phyloP scores from a whole-genome alignment of 73 alveolate species.

The Tetrahymena thermophila region DNA sequence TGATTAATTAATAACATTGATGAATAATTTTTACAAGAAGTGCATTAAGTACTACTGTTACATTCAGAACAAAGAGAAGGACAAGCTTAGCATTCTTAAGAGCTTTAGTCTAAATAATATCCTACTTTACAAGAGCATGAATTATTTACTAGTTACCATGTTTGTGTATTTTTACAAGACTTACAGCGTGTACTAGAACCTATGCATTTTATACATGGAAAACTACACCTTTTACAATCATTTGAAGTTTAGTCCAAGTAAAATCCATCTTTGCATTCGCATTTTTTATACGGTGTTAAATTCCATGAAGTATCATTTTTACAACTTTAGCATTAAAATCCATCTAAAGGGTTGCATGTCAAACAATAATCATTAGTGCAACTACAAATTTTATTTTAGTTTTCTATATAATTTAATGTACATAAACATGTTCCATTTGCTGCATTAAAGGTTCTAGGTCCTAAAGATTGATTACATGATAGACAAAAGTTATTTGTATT shows the following conservation, averaged over 20 bases:
- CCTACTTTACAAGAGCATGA: neutral
- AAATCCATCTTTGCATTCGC: too few relatives aligned
- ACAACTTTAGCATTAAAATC: neutral
- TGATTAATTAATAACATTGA: neutral
- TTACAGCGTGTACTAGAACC: too few relatives aligned
- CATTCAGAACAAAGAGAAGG: neutral
- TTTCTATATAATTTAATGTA: neutral
- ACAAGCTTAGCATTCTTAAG: neutral
- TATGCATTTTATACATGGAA: too few relatives aligned
- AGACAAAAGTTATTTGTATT: neutral
- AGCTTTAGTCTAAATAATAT: neutral
- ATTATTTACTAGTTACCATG: neutral
- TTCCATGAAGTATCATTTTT: neutral
- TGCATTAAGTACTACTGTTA: neutral
- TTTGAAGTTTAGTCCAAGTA: too few relatives aligned
- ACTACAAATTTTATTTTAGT: neutral
- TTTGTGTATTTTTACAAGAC: neutral
- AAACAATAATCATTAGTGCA: too few relatives aligned
- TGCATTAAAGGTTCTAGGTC: neutral
- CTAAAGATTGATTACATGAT: neutral
- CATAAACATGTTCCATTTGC: neutral
- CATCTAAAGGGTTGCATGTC: too few relatives aligned
- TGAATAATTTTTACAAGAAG: neutral
- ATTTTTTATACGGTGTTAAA: neutral
- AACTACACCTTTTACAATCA: too few relatives aligned